Evolutionary conservation across 768 basidiomycete genomes (phyloP).

Genomic region (Pulveroboletus sp.): DNA sequence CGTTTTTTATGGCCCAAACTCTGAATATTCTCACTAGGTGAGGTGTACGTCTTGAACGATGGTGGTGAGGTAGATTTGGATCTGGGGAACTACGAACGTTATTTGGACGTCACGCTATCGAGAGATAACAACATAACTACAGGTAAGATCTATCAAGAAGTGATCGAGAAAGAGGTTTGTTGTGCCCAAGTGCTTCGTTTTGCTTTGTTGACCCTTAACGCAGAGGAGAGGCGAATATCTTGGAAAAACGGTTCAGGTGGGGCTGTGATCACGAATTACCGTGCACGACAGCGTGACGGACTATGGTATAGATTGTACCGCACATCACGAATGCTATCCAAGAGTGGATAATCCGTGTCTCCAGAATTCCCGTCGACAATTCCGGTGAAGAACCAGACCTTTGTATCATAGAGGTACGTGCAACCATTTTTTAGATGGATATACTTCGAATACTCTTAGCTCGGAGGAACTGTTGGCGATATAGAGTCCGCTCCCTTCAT

Average conservation of each 20-base stretch:
- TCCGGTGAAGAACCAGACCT: slow-evolving; percentile 91
- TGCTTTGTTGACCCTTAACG: slow-evolving; percentile 9
- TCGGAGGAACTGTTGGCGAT: slow-evolving; percentile 97
- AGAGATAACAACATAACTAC: slow-evolving; percentile 98
- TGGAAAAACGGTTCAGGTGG: slow-evolving; percentile 93
- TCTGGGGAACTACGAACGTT: slow-evolving; percentile 97
- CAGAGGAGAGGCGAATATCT: slow-evolving; percentile 85
- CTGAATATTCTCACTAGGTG: slow-evolving; percentile 50
- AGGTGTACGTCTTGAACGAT: slow-evolving; percentile 97
- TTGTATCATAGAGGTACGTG: slow-evolving; percentile 91
- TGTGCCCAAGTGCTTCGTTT: neutral
- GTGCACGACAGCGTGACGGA: slow-evolving; percentile 6
- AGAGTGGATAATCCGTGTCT: slow-evolving; percentile 96
- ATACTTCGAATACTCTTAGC: slow-evolving; percentile 41
- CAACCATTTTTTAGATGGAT: slow-evolving; percentile 1
- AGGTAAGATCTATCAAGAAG: slow-evolving; percentile 94
- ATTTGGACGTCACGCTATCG: slow-evolving; percentile 90
- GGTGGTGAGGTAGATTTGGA: slow-evolving; percentile 98
- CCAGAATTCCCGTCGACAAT: slow-evolving; percentile 91
- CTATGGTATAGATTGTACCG: slow-evolving; percentile 69
- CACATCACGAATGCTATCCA: slow-evolving; percentile 97
- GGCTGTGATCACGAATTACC: slow-evolving; percentile 6
- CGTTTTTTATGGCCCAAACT: slow-evolving; percentile 1
- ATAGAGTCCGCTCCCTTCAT: slow-evolving; percentile 98
- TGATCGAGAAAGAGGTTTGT: slow-evolving; percentile 93